Evolutionary conservation across 1,284 basidiomycete species (phyloP).

Genomic region (Erythrobasidium hasegawianum): DNA sequence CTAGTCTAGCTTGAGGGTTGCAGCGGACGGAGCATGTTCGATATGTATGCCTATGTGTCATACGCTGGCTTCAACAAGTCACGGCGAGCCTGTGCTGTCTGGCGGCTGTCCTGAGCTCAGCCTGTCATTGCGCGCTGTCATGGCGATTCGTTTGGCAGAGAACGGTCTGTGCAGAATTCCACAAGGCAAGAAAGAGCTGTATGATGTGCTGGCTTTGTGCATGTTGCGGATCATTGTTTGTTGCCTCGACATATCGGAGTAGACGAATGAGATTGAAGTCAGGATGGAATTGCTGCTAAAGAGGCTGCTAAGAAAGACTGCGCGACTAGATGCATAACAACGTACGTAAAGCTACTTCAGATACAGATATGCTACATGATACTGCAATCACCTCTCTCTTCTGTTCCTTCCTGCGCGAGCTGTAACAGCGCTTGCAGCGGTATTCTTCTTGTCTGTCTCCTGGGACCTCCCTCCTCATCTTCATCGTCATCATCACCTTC

Average conservation of each 20-base stretch:
- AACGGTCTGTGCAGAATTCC: background rate
- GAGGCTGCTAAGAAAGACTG: background rate
- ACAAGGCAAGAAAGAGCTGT: background rate
- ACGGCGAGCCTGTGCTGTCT: no score
- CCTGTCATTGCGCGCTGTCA: no score
- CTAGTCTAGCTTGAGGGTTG: no score
- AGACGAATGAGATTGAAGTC: no score
- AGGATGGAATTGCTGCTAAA: background rate
- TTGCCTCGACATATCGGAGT: no score
- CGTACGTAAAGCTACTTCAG: background rate
- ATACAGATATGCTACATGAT: conserved; percentile 27
- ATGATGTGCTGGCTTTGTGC: no score
- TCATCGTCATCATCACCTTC: conserved; percentile 5
- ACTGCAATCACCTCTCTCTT: conserved; percentile 6
- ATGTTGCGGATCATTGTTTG: no score
- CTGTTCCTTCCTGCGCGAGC: conserved; percentile 16
- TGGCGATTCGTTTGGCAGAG: background rate
- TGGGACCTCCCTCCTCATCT: conserved; percentile 11
- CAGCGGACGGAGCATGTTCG: no score
- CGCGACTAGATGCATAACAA: background rate
- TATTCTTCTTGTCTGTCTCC: conserved; percentile 19
- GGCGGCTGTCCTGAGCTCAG: no score
- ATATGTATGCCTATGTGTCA: no score
- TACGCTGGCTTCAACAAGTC: no score
- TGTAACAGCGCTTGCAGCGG: conserved; percentile 16